Base-by-base conservation (phyloP, 345 rosid species). In the Corchorus olitorius region DNA sequence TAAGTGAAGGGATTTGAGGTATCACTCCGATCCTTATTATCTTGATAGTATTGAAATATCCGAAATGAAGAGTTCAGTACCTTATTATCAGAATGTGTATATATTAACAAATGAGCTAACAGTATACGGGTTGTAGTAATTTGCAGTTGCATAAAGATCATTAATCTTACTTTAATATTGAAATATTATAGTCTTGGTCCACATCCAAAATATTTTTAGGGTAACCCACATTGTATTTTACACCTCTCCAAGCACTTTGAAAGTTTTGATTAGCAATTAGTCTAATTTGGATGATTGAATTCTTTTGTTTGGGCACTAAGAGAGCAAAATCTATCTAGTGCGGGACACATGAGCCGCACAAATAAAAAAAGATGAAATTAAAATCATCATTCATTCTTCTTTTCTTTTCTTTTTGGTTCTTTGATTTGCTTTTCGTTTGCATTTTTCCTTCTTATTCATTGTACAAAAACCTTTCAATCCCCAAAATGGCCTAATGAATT, bases 321-420 rank as follows among this genome's bases (percentile, higher is more conserved):
- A 50, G 50, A 20, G 27, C 69, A 60, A 77, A 72, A 76, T 77
- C 75, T 58, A 50, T 5, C 17, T 63, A 80, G 78, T 77, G 85
- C 78, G 81, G 12, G n/a, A 62, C 77, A 78, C 77, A 74, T 22
- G 73, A 75, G 68, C 59, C 74, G 74, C 75, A 19, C 76, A 65
- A 0, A 45, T 22, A 11, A 14, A 35, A n/a, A 43, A 41, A 11
- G 2, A 11, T 2, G 12, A 62, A 60, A 43, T 7, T 34, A 16
- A 20, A 61, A 33, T 5, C 56, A 73, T 61, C 46, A 45, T 48
- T 60, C 33, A 3, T 46, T 17, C 6, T 27, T 27, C 27, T 27
- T 5, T 6, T 12, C 6, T 4, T 1, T 11, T 33, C 20, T 5
- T 12, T 50, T 50, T 50, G 3, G 15, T 50, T 50, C 3, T 15